Evolutionary conservation across 2,329 filamentous ascomycete genomes (phyloP).

Genomic region (Penicillium sp.): DNA sequence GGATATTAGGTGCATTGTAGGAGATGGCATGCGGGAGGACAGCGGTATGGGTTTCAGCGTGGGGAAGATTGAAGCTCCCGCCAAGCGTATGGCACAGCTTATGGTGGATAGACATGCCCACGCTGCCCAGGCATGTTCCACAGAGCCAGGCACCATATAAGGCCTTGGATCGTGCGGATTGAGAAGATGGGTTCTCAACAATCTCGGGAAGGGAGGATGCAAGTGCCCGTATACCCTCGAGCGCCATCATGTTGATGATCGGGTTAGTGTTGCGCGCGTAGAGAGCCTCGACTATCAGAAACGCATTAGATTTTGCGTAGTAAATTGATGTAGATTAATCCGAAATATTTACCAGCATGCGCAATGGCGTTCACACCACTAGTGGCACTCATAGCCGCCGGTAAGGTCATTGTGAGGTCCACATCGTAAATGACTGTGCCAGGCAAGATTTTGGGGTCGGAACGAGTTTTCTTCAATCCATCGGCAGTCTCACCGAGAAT

Average conservation of each 20-base stretch:
- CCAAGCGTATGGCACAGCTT: constrained; percentile 66
- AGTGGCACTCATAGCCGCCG: constrained; percentile 52
- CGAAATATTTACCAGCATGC: constrained; percentile 50
- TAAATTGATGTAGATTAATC: neutral
- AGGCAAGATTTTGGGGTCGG: constrained; percentile 60
- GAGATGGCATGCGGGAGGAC: constrained; percentile 62
- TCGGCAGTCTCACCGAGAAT: constrained; percentile 62
- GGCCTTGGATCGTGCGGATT: constrained; percentile 51
- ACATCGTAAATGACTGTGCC: constrained; percentile 64
- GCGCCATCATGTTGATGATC: constrained; percentile 57
- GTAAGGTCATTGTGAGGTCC: constrained; percentile 60
- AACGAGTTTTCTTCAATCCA: constrained; percentile 57
- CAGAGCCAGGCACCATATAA: constrained; percentile 66
- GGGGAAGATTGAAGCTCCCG: constrained; percentile 62
- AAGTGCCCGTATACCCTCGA: constrained; percentile 57
- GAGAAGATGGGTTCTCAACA: constrained; percentile 45
- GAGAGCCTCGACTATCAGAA: constrained; percentile 55
- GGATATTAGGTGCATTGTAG: constrained; percentile 59
- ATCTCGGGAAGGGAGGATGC: constrained; percentile 55
- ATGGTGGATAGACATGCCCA: constrained; percentile 64
- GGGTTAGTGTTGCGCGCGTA: constrained; percentile 63
- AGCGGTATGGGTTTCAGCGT: constrained; percentile 64
- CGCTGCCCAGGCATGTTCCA: constrained; percentile 58
- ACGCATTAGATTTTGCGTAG: neutral
- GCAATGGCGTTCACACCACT: constrained; percentile 66